Conservation (phyloP, 441 rosid genomes). For the Jatropha podagrica region DNA sequence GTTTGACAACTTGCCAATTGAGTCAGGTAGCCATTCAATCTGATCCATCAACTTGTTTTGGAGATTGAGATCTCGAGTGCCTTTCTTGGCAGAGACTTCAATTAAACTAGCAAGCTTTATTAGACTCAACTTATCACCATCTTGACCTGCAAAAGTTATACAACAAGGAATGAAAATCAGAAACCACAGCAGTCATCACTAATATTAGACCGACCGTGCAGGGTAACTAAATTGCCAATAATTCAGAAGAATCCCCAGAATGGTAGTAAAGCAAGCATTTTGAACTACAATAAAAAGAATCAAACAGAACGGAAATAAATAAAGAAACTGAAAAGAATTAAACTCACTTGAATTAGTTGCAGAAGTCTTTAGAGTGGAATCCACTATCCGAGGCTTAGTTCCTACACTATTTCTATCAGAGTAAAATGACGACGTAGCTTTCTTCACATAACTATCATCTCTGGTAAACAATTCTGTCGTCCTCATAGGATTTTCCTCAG, state of each 20-base stretch:
- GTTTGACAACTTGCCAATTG: constrained; percentile 73
- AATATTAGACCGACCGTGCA: not conserved
- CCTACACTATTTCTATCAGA: constrained; percentile 43
- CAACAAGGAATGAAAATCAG: not conserved
- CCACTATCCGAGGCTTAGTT: constrained; percentile 46
- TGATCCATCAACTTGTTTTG: constrained; percentile 83
- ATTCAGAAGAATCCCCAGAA: not conserved
- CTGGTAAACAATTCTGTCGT: constrained; percentile 47
- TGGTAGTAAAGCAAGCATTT: not conserved
- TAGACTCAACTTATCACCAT: constrained; percentile 73
- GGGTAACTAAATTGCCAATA: not conserved
- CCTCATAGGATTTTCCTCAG: constrained; percentile 32
- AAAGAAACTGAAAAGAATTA: not conserved
- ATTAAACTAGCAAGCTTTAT: constrained; percentile 91
- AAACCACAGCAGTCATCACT: not conserved
- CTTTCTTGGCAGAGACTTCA: constrained; percentile 84
- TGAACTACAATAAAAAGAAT: not conserved
- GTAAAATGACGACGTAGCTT: constrained; percentile 50
- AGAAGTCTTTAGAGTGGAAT: constrained; percentile 56
- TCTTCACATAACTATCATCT: constrained; percentile 73
- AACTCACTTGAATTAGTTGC: constrained; percentile 44
- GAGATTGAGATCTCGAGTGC: constrained; percentile 74
- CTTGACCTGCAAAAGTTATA: constrained; percentile 48
- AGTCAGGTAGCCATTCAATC: constrained; percentile 93
- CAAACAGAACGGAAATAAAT: not conserved